Evolutionary conservation across 495 filamentous ascomycete genomes (phyloP), one percentile per base, ranked within the genome.

Genomic region (Eremomyces bilateralis): DNA sequence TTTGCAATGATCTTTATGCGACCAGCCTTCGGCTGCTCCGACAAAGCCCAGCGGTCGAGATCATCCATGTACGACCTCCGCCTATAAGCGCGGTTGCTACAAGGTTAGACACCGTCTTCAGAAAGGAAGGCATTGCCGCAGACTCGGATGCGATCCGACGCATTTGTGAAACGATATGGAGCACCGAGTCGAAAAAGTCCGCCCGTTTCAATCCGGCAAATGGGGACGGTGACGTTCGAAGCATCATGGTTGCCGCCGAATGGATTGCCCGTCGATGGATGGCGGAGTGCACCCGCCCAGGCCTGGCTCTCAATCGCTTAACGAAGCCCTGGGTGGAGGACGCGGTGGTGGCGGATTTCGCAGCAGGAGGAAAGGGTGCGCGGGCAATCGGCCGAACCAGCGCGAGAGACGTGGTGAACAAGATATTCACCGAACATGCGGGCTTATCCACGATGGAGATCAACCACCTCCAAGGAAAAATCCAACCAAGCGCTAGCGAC

Each of bases 1-100:
- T 97, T 38, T 97, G 88, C 63, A 97, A 97, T 40, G 88, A 97
- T 54, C 67, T 93, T n/a, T 97, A 97, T 51, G 80, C 90, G 45
- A 68, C 88, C 16, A 79, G 82, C 36, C 64, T 97, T 18, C 69
- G 80, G 8, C 80, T 78, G 15, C 64, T 97, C 13, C 69, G 88
- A 19, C 72, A 79, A 35, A 80, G 80, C 0, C 69, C 64, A 13
- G 56, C 77, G 17, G 88, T 85, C 1, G 88, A 97, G 52, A 69
- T 92, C 21, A 76, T 97, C n/a, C 78, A 88, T 52, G 73, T 91
- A 29, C 75, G 85, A 31, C 84, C 83, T 39, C 82, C 88, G 0
- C 73, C 82, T 3, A 53, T 93, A 6, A 81, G 84, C 39, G 77
- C 80, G 40, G 79, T 94, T n/a, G 71, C 85, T 2, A 61, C 65